phyloP scores from a whole-genome alignment of 2,329 filamentous ascomycete genomes.

The Penicillium digitatum region DNA sequence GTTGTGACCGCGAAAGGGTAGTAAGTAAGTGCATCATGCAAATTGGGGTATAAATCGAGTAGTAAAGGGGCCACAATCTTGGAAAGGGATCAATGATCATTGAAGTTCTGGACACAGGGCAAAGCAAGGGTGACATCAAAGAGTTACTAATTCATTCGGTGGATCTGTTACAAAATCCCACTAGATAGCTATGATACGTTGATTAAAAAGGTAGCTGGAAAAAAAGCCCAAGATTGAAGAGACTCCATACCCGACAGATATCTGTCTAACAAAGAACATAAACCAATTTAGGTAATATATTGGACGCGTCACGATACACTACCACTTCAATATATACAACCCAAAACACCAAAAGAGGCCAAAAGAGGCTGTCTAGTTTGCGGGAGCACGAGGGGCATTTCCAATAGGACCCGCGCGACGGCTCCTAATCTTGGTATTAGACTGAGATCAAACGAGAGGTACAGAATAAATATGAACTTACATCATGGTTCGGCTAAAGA shows the following conservation, averaged over 20 bases:
- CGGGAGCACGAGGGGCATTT: conserved; percentile 11
- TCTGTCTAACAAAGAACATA: conserved; percentile 5
- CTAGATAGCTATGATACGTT: not conserved
- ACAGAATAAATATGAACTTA: conserved; percentile 44
- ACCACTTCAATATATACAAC: conserved; percentile 35
- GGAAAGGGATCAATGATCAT: not conserved
- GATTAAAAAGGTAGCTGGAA: conserved; percentile 9
- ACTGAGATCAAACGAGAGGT: not conserved
- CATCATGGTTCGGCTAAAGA: conserved; percentile 60
- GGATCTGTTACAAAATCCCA: not conserved
- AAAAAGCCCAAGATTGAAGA: conserved; percentile 3
- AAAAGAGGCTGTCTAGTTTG: conserved; percentile 19
- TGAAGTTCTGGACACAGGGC: not conserved
- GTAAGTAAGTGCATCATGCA: not conserved
- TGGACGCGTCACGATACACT: conserved; percentile 15
- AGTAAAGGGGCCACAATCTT: not conserved
- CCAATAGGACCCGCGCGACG: conserved; percentile 23
- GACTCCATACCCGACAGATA: not conserved
- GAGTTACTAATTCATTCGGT: not conserved
- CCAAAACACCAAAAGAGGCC: conserved; percentile 14
- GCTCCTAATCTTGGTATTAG: conserved; percentile 22
- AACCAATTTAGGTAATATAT: conserved; percentile 15
- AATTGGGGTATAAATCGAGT: not conserved
- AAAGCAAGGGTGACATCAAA: not conserved
- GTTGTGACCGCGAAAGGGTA: no score